Evolutionary conservation across 2,329 filamentous ascomycete species (phyloP).

Genomic region (Volutella citrinella): DNA sequence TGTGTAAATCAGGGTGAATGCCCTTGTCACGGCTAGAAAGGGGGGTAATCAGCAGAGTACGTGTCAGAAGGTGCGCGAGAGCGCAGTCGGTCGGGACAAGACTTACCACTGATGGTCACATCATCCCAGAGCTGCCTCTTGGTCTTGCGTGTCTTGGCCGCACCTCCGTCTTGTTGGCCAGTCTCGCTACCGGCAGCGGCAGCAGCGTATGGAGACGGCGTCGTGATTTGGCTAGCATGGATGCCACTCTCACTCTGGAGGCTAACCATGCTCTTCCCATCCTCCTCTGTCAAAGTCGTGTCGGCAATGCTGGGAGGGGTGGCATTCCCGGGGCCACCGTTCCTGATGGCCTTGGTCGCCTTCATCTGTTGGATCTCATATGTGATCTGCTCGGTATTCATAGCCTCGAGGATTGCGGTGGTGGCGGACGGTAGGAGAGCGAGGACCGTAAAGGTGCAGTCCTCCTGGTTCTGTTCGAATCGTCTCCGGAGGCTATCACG

Average conservation of each 20-base stretch:
- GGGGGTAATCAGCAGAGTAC: too few species aligned
- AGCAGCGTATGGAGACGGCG: slow-evolving; percentile 49
- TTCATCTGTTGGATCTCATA: slow-evolving; percentile 95
- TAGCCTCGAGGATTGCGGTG: slow-evolving; percentile 79
- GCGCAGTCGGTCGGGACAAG: too few species aligned
- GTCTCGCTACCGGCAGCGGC: slow-evolving; percentile 39
- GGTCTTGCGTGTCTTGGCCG: slow-evolving; percentile 61
- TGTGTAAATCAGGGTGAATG: slow-evolving; percentile 90
- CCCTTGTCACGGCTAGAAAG: slow-evolving; percentile 82
- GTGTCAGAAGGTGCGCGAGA: too few species aligned
- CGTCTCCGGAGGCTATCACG: slow-evolving; percentile 79
- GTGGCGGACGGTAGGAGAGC: slow-evolving; percentile 90
- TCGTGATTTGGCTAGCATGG: slow-evolving; percentile 73
- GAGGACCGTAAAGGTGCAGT: slow-evolving; percentile 97
- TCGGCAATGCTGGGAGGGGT: slow-evolving; percentile 59
- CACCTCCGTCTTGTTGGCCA: slow-evolving; percentile 35
- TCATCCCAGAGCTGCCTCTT: slow-evolving; percentile 98
- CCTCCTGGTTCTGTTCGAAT: slow-evolving; percentile 98
- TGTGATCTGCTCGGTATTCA: slow-evolving; percentile 90
- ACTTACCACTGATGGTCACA: slow-evolving; percentile 88
- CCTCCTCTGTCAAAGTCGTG: slow-evolving; percentile 79
- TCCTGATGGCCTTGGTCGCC: slow-evolving; percentile 59
- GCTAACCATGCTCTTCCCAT: slow-evolving; percentile 72
- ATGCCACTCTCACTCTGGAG: slow-evolving; percentile 78
- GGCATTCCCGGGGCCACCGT: slow-evolving; percentile 52